Conservation (phyloP, 768 basidiomycete species). For the Tricholoma furcatifolium region DNA sequence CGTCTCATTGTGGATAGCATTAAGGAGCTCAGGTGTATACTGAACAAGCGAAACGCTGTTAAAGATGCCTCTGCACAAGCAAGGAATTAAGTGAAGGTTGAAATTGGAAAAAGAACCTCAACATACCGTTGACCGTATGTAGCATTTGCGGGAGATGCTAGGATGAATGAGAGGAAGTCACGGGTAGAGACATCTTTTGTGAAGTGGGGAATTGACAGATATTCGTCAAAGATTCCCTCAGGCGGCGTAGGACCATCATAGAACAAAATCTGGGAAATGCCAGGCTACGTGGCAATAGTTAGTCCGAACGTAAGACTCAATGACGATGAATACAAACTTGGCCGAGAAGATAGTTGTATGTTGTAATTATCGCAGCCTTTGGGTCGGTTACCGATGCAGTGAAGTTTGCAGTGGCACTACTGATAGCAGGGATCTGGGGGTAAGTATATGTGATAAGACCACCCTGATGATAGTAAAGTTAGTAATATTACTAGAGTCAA, state of each 20-base stretch:
- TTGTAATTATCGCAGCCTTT: slow-evolving; percentile 48
- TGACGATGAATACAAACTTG: slow-evolving; percentile 25
- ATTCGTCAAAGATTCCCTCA: slow-evolving; percentile 49
- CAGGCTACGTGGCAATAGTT: slow-evolving; percentile 2
- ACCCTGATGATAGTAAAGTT: slow-evolving; percentile 33
- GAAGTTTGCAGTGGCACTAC: slow-evolving; percentile 40
- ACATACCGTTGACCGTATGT: slow-evolving; percentile 27
- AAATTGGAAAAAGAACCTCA: slow-evolving; percentile 2
- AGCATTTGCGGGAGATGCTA: slow-evolving; percentile 31
- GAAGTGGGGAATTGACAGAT: slow-evolving; percentile 42
- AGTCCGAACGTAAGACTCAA: not conserved
- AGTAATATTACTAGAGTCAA: not conserved
- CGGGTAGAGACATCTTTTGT: slow-evolving; percentile 37
- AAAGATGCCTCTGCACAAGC: not conserved
- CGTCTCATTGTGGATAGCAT: slow-evolving; percentile 44
- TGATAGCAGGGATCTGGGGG: slow-evolving; percentile 21
- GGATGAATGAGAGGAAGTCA: slow-evolving; percentile 40
- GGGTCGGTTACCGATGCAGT: slow-evolving; percentile 42
- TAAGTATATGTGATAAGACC: slow-evolving; percentile 39
- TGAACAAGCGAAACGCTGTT: slow-evolving; percentile 29
- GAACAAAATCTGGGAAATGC: slow-evolving; percentile 42
- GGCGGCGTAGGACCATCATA: slow-evolving; percentile 57
- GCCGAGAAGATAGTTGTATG: slow-evolving; percentile 37
- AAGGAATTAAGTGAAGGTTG: not conserved
- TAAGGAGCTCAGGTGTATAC: slow-evolving; percentile 35